Evolutionary conservation across 2,329 filamentous ascomycete genomes (phyloP).

Genomic region (Penicillium sumatraense): DNA sequence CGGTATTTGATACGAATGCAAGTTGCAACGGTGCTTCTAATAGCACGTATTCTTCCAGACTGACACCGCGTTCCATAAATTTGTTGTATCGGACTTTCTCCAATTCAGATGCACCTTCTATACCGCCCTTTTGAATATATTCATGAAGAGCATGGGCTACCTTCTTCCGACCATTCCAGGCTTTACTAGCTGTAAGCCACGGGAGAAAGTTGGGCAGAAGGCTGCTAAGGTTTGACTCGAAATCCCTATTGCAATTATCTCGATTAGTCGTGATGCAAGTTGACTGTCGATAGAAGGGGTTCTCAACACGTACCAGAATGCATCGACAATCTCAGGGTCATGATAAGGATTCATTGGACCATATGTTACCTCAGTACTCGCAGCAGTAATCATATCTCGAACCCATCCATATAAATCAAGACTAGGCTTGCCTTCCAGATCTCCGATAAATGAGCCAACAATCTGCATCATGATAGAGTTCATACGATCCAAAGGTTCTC

Average conservation of each 20-base stretch:
- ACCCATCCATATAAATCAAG: constrained; percentile 36
- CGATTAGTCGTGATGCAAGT: too few relatives aligned
- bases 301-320: constrained; percentile 25
- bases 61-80: constrained; percentile 16
- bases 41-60: constrained; percentile 29
- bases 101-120: constrained; percentile 39
- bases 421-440: constrained; percentile 10
- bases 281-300: neutral
- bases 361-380: constrained; percentile 34
- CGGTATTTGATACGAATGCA: constrained; percentile 49
- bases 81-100: constrained; percentile 21
- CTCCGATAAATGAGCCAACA: constrained; percentile 20
- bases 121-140: constrained; percentile 48
- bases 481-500: constrained; percentile 30
- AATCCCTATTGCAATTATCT: constrained; percentile 43
- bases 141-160: constrained; percentile 40
- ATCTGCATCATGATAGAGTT: constrained; percentile 29
- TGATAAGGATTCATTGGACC: constrained; percentile 36
- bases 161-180: constrained; percentile 41
- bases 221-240: constrained; percentile 39
- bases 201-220: constrained; percentile 40
- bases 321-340: constrained; percentile 19
- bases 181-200: constrained; percentile 42
- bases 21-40: constrained; percentile 35
- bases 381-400: constrained; percentile 28